Evolutionary conservation across 306 rosid genomes (phyloP).

Genomic region (Begonia peltatifolia): DNA sequence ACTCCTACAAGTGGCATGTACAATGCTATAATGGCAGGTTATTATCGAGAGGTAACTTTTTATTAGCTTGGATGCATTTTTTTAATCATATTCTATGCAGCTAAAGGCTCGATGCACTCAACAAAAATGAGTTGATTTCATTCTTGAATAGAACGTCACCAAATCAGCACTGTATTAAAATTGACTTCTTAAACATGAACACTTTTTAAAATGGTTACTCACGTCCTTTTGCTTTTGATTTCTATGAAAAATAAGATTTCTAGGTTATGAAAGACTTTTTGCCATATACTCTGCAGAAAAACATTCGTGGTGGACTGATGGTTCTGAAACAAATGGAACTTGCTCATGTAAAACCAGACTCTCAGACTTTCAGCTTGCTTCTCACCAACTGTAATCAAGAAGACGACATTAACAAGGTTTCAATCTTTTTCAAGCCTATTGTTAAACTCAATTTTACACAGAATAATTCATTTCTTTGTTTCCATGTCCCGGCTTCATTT

Average conservation of each 20-base stretch:
- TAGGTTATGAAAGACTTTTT: not conserved
- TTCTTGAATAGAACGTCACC: no score
- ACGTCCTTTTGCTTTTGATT: not conserved
- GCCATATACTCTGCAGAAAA: slow-evolving; percentile 41
- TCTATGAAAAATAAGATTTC: not conserved
- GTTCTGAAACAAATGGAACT: slow-evolving; percentile 52
- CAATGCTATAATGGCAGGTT: slow-evolving; percentile 81
- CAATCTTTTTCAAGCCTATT: no score
- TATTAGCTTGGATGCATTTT: slow-evolving; percentile 1
- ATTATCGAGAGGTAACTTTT: slow-evolving; percentile 64
- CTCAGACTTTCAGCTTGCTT: slow-evolving; percentile 48
- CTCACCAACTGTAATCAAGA: slow-evolving; percentile 43
- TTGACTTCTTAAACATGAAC: no score
- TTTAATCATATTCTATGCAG: no score
- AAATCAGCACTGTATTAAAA: no score
- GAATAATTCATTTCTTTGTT: slow-evolving; percentile 5
- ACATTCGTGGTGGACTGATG: slow-evolving; percentile 27
- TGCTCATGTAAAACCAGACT: slow-evolving; percentile 55
- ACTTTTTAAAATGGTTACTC: no score
- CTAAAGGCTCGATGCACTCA: no score
- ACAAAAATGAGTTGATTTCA: no score
- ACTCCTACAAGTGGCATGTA: slow-evolving; percentile 40
- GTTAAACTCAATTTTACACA: not conserved
- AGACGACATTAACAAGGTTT: slow-evolving; percentile 52
- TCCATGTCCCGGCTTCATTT: slow-evolving; percentile 1